These are phyloP conservation scores for Sanguinoderma infundibulare DNA, from an alignment of 1,284 basidiomycete genomes.

Conservation along the genomic window DNA sequence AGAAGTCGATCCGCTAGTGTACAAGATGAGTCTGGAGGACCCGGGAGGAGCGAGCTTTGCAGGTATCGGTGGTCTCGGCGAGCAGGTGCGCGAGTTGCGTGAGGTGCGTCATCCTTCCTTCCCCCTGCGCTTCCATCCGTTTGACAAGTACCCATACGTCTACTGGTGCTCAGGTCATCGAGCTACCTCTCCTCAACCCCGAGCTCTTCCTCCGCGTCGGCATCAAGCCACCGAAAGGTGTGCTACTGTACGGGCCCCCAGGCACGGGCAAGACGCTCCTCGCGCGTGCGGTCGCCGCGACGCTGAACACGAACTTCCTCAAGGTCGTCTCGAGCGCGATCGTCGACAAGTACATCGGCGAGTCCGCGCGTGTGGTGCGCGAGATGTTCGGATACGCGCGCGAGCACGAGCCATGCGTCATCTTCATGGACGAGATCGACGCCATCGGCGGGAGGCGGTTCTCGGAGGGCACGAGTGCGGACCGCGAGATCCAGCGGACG, in stretches of 20 bases:
- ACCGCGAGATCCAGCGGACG: conserved; percentile 98
- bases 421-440: conserved; percentile 99
- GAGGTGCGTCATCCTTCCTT: conserved; percentile 61
- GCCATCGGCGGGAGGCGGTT: conserved; percentile 96
- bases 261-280: conserved; percentile 97
- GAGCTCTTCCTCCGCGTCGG: conserved; percentile 96
- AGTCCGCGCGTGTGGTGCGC: conserved; percentile 91
- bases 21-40: conserved; percentile 99
- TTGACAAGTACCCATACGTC: not conserved
- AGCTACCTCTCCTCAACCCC: conserved; percentile 93
- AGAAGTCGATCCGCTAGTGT: conserved; percentile 97
- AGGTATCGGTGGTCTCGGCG: conserved; percentile 94
- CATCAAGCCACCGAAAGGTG: conserved; percentile 95
- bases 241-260: conserved; percentile 91
- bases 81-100: conserved; percentile 95
- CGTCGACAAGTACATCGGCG: conserved; percentile 99
- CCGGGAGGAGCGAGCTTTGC: conserved; percentile 96
- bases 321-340: conserved; percentile 99
- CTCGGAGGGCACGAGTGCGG: conserved; percentile 97
- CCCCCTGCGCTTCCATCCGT: no score
- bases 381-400: conserved; percentile 99
- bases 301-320: conserved; percentile 95
- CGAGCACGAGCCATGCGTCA: conserved; percentile 98
- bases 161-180: conserved; percentile 73
- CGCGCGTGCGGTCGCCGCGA: conserved; percentile 95